These are phyloP conservation scores for Cruciata laevipes DNA, from an alignment of 257 asterid species.

Conservation along the genomic window DNA sequence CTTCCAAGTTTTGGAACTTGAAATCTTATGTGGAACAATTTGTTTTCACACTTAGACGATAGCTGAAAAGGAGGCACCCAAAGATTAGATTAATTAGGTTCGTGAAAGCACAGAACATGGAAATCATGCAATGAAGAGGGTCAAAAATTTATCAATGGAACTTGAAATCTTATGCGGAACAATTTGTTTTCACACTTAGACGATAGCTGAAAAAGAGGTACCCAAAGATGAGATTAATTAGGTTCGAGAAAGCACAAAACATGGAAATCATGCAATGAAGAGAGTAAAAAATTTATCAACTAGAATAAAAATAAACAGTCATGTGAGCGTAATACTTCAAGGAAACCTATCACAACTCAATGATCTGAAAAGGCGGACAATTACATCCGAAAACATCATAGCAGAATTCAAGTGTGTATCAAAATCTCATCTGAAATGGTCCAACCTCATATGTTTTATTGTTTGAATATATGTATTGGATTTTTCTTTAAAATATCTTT, in stretches of 20 bases:
- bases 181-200: slow-evolving; percentile 82
- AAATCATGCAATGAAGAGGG: too few species aligned
- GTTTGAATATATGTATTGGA: slow-evolving; percentile 5
- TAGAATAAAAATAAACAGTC: not conserved
- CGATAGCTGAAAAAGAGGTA: slow-evolving; percentile 55
- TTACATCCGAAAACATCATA: not conserved
- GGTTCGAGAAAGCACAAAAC: not conserved
- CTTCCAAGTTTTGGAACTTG: slow-evolving; percentile 40
- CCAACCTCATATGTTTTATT: not conserved
- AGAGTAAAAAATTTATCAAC: not conserved
- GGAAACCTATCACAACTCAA: not conserved
- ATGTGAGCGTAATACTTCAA: not conserved
- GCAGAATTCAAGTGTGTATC: not conserved
- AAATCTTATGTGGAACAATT: slow-evolving; percentile 68
- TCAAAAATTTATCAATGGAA: too few species aligned
- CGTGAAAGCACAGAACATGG: slow-evolving; percentile 7
- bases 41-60: slow-evolving; percentile 80
- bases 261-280: not conserved
- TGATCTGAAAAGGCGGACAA: not conserved
- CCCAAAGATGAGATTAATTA: slow-evolving; percentile 11
- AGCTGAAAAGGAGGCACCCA: slow-evolving; percentile 43
- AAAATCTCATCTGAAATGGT: not conserved
- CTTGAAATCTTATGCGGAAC: slow-evolving; percentile 57
- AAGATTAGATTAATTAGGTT: slow-evolving; percentile 8
- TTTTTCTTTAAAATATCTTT: not conserved